Percentiles rank a stretch among this genome's conserved stretches.
phyloP scores from a whole-genome alignment of 2,329 filamentous ascomycete genomes.

The Aspergillus fructus region DNA sequence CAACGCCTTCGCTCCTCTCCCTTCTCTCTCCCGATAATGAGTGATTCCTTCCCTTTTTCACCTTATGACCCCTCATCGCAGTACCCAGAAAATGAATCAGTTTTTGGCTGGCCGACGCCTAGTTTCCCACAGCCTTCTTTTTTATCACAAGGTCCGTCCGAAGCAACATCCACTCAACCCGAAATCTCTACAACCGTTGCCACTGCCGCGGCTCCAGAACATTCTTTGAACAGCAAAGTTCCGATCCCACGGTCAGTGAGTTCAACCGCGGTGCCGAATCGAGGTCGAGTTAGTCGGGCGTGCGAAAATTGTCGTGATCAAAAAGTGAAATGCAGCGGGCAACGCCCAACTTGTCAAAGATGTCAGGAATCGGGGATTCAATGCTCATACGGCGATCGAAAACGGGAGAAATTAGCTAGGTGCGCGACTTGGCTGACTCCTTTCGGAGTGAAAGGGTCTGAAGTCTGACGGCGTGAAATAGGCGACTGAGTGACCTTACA shows the following conservation, averaged over 20 bases:
- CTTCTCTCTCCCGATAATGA: conserved; percentile 18
- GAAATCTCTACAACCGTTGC: conserved; percentile 15
- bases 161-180: conserved; percentile 13
- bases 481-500: conserved; percentile 40
- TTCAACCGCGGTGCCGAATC: conserved; percentile 23
- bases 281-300: conserved; percentile 37
- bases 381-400: conserved; percentile 47
- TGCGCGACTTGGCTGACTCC: conserved; percentile 23
- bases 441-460: neutral
- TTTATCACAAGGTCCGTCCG: conserved; percentile 16
- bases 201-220: conserved; percentile 14
- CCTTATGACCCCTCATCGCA: conserved; percentile 17
- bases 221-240: conserved; percentile 28
- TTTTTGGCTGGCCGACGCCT: conserved; percentile 19
- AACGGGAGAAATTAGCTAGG: conserved; percentile 45
- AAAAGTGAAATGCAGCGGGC: conserved; percentile 48
- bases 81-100: conserved; percentile 15
- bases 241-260: conserved; percentile 29
- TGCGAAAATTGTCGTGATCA: conserved; percentile 48
- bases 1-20: conserved; percentile 5
- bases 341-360: conserved; percentile 43
- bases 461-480: conserved; percentile 22
- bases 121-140: conserved; percentile 18
- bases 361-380: conserved; percentile 42
- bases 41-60: conserved; percentile 18